Evolutionary conservation across 1,284 basidiomycete species (phyloP).

Genomic region (Heterobasidion occidentale): DNA sequence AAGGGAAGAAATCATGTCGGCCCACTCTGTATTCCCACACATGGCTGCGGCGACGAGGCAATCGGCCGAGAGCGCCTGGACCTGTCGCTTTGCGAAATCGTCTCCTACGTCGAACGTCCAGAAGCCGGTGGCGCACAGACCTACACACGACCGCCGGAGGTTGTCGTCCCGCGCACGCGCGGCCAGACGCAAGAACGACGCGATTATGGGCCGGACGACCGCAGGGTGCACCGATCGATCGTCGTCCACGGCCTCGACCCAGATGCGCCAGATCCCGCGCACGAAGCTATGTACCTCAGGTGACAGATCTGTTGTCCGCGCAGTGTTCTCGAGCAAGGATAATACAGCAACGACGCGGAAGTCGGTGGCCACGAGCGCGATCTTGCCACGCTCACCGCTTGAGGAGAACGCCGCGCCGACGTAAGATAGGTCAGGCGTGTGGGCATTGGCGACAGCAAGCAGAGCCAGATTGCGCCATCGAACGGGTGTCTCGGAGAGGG

Average conservation of each 20-base stretch:
- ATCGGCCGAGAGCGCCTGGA: constrained; percentile 11
- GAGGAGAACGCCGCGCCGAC: constrained; percentile 6
- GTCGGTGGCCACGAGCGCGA: constrained; percentile 5
- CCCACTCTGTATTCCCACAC: constrained; percentile 10
- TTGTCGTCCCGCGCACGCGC: constrained; percentile 25
- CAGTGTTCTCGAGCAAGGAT: constrained; percentile 8
- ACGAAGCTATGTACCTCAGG: constrained; percentile 21
- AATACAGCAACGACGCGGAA: constrained; percentile 10
- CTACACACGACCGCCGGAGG: constrained; percentile 24
- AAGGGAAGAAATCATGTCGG: constrained; percentile 9
- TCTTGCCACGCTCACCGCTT: not conserved
- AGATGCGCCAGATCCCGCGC: constrained; percentile 31
- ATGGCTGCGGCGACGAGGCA: constrained; percentile 6
- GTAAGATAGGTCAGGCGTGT: constrained; percentile 12
- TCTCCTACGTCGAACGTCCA: constrained; percentile 14
- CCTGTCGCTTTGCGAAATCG: constrained; percentile 11
- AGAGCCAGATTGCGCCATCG: constrained; percentile 18
- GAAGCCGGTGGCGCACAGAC: constrained; percentile 10
- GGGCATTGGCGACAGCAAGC: constrained; percentile 15
- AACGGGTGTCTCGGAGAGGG: constrained; percentile 3
- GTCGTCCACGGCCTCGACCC: constrained; percentile 19
- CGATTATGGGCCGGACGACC: constrained; percentile 28
- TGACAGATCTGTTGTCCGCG: not conserved
- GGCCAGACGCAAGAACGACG: constrained; percentile 40
- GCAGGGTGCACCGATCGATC: constrained; percentile 16